Conservation (phyloP, 441 rosid species). For the Adansonia madagascariensis region DNA sequence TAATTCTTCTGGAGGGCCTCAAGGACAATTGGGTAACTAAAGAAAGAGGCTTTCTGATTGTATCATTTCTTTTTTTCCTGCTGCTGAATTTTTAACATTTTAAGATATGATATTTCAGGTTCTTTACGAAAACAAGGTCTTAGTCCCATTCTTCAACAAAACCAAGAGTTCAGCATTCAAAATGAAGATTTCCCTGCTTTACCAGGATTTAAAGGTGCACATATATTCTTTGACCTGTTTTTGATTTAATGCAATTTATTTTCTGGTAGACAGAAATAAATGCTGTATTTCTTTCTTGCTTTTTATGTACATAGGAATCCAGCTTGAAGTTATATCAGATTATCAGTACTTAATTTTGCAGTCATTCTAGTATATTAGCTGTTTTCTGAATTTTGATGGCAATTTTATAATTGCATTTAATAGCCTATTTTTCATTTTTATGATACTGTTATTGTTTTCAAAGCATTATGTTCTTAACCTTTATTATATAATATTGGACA, state of each 20-base stretch:
- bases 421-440: not conserved
- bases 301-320: not conserved
- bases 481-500: conserved; percentile 31
- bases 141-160: conserved; percentile 91
- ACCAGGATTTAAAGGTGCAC: conserved; percentile 91
- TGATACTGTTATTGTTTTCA: not conserved
- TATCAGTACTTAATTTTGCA: not conserved
- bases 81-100: conserved; percentile 27
- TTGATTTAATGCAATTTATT: conserved; percentile 19
- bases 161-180: conserved; percentile 98
- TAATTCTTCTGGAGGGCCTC: conserved; percentile 90
- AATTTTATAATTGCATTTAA: not conserved
- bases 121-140: conserved; percentile 86
- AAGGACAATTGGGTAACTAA: conserved; percentile 84
- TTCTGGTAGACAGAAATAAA: not conserved
- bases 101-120: conserved; percentile 47
- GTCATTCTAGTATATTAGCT: not conserved
- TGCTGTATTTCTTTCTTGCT: not conserved
- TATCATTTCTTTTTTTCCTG: conserved; percentile 14
- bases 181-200: conserved; percentile 99
- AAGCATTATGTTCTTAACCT: conserved; percentile 30
- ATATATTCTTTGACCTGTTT: conserved; percentile 18
- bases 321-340: not conserved
- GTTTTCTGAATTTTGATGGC: not conserved
- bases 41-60: conserved; percentile 21